A percentile compares a stretch with the other conserved stretches of the same genome.
Evolutionary conservation across 768 basidiomycete genomes (phyloP).

Genomic region (Auricularia auricula-judae): DNA sequence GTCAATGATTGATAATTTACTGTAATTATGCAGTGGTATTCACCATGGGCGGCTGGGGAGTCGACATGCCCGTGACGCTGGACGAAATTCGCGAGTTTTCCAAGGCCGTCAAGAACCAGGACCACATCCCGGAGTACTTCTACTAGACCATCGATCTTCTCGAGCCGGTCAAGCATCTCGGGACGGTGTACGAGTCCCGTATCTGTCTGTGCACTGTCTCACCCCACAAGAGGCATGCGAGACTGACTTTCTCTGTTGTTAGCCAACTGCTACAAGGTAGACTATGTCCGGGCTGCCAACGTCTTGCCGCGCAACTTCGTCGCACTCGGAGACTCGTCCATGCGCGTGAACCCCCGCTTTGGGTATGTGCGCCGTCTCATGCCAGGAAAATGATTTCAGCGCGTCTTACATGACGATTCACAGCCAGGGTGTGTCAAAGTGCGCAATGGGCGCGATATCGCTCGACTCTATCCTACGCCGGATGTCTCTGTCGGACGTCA

Average conservation of each 20-base stretch:
- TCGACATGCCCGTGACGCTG: slow-evolving; percentile 1
- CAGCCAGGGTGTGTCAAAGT: slow-evolving; percentile 8
- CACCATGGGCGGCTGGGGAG: not conserved
- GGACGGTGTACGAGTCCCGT: slow-evolving; percentile 2
- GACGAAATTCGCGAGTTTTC: not conserved
- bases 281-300: no score
- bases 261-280: slow-evolving; percentile 7
- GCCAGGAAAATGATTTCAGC: not conserved
- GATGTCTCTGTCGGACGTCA: no score
- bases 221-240: no score
- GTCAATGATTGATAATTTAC: not conserved
- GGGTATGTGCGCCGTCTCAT: no score
- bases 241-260: slow-evolving; percentile 9
- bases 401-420: no score
- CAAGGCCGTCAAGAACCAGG: not conserved
- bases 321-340: no score
- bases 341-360: no score
- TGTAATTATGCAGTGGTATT: not conserved
- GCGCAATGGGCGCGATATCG: slow-evolving; percentile 12
- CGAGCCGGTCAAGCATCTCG: slow-evolving; percentile 16
- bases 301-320: no score
- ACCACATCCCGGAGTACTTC: slow-evolving; percentile 19
- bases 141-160: slow-evolving; percentile 19
- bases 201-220: not conserved
- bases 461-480: slow-evolving; percentile 9